Conservation (phyloP, 352 stramenopile species). For the Phytophthora pisi region DNA sequence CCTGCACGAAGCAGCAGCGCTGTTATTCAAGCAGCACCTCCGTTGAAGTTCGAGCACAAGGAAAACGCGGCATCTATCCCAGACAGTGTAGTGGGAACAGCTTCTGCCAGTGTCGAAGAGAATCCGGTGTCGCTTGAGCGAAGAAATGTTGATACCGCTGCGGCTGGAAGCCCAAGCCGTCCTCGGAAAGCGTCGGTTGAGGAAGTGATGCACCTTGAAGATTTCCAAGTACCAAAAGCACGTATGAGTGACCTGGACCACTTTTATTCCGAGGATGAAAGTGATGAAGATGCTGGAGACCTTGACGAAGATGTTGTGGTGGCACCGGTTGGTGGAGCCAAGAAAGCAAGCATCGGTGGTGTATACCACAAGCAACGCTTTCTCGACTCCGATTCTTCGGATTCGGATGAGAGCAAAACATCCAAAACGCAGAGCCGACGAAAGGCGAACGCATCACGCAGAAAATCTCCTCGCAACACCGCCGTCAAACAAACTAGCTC, state of each 20-base stretch:
- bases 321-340: conserved; percentile 28
- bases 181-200: conserved; percentile 33
- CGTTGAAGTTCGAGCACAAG: conserved; percentile 59
- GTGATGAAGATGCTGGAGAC: conserved; percentile 42
- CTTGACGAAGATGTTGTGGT: conserved; percentile 69
- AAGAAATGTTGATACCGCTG: background rate
- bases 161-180: conserved; percentile 4
- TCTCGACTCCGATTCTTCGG: conserved; percentile 66
- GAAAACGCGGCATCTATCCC: conserved; percentile 22
- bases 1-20: conserved; percentile 47
- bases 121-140: background rate
- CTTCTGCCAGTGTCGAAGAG: conserved; percentile 2
- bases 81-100: conserved; percentile 5
- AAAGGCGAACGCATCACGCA: conserved; percentile 12
- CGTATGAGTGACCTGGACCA: conserved; percentile 66
- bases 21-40: conserved; percentile 34
- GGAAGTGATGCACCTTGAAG: conserved; percentile 64
- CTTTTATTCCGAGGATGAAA: conserved; percentile 85
- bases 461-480: conserved; percentile 6
- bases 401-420: conserved; percentile 40
- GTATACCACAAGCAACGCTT: conserved; percentile 79
- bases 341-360: conserved; percentile 33
- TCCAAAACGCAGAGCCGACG: background rate
- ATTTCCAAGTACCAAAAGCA: conserved; percentile 74
- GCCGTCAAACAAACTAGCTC: conserved; percentile 14